These are phyloP conservation scores for Moniliella sp. DNA, from an alignment of 1,284 basidiomycete genomes.

Conservation along the genomic window DNA sequence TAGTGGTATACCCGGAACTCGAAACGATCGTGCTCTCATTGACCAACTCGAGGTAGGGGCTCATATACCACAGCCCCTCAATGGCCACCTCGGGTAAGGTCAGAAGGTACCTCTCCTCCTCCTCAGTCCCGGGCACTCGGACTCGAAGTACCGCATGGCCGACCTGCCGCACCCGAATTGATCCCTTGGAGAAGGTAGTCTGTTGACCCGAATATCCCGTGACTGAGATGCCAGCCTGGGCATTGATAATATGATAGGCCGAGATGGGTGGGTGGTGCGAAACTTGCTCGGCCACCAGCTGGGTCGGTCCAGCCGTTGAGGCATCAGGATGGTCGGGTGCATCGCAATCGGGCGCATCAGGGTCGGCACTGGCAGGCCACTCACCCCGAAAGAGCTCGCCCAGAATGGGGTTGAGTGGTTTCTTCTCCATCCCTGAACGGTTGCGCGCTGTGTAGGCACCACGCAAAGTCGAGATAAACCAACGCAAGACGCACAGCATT, in stretches of 20 bases:
- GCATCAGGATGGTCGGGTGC: conserved; percentile 49
- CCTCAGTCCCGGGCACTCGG: conserved; percentile 43
- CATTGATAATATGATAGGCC: conserved; percentile 54
- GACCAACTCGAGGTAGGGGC: conserved; percentile 56
- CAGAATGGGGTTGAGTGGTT: conserved; percentile 86
- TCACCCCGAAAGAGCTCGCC: conserved; percentile 69
- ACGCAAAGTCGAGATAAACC: conserved; percentile 49
- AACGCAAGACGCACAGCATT: conserved; percentile 26
- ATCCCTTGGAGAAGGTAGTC: conserved; percentile 48
- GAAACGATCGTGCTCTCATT: conserved; percentile 66
- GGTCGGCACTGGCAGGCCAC: conserved; percentile 52
- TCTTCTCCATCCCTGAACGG: conserved; percentile 69
- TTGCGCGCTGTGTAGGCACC: conserved; percentile 58
- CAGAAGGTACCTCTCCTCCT: conserved; percentile 51
- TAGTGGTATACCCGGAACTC: conserved; percentile 49
- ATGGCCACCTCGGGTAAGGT: conserved; percentile 46
- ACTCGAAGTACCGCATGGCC: conserved; percentile 72
- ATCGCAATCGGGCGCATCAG: conserved; percentile 57
- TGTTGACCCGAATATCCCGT: conserved; percentile 87
- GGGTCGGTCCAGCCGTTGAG: no score
- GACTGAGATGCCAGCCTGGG: conserved; percentile 52
- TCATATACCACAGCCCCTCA: conserved; percentile 40
- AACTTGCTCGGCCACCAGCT: conserved; percentile 40
- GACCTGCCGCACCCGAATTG: conserved; percentile 78
- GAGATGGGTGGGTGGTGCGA: conserved; percentile 42